These are phyloP conservation scores for Lepidium sativum DNA, from an alignment of 345 rosid genomes.

Conservation along the genomic window DNA sequence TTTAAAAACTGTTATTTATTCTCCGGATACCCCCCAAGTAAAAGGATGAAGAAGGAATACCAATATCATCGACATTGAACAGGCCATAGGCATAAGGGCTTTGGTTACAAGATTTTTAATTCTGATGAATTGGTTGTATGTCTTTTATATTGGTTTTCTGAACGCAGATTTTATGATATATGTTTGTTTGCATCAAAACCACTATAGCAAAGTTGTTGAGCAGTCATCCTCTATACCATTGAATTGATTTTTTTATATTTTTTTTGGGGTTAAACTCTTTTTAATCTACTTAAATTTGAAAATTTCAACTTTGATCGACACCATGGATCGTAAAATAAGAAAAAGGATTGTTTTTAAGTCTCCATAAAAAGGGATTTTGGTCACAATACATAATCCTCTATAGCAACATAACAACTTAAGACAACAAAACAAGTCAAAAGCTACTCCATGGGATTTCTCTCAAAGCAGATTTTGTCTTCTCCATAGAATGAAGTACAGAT, in stretches of 20 bases:
- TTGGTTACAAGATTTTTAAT: not conserved
- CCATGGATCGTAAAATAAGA: not conserved
- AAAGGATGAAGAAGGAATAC: not conserved
- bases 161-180: not conserved
- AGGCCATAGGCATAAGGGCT: no score
- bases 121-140: not conserved
- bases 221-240: no score
- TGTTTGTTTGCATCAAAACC: no score
- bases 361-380: not conserved
- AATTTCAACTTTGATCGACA: no score
- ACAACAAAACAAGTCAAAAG: constrained; percentile 14
- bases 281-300: not conserved
- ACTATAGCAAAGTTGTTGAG: no score
- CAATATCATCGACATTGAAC: not conserved
- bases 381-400: constrained; percentile 5
- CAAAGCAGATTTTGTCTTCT: not conserved
- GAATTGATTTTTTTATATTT: no score
- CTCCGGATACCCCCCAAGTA: not conserved
- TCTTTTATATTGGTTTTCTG: not conserved
- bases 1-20: constrained; percentile 3
- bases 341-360: not conserved
- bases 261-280: no score
- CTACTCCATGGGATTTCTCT: constrained; percentile 2
- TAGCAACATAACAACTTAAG: constrained; percentile 12
- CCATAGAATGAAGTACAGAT: not conserved